Evolutionary conservation across 352 stramenopile species (phyloP), one percentile per base, ranked within the genome.

Genomic region (Phytophthora pini): DNA sequence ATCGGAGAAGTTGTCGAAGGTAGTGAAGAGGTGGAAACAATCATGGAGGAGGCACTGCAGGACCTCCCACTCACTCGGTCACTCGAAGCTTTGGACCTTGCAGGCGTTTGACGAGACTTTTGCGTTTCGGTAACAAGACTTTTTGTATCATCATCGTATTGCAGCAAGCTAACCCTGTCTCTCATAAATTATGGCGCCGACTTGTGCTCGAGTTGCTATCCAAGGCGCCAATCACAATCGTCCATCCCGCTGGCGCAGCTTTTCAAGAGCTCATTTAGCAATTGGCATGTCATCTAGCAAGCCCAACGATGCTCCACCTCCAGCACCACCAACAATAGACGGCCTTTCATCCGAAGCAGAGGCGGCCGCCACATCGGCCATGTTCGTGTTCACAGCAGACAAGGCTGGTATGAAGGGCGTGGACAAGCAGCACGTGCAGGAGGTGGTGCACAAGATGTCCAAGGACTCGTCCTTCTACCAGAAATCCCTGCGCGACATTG

Each of bases 391-490:
- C 65, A 91, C 89, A 27, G 84, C 75, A 7, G 72, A 85, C 36
- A 97, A 97, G 57, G 92, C 92, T 15, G 92, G 92, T 5, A 98
- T 98, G 90, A 79, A 85, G 26, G 74, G 82, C 34, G 83, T 97
- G 40, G 80, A 99, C 81, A 94, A 94, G 40, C 74, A 83, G 27
- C 86, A 88, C 58, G 94, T 99, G 45, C 90, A 98, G 75, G 78
- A 93, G 56, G 93, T 98, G 20, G 93, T 99, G 61, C 86, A 98
- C 56, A 83, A 97, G 51, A 94, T 98, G 76, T 98, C 90, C 40
- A 98, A 97, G 66, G 88, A 98, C 79, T 98, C 92, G 22, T 66
- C 72, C 2, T 98, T 91, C 67, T 98, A 98, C 67, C 88, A 96
- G 62, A 94, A 98, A 65, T 95, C 96, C 56, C 61, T 93, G 39